Conservation (phyloP, 2,329 filamentous ascomycete genomes). For the Amphichorda felina region DNA sequence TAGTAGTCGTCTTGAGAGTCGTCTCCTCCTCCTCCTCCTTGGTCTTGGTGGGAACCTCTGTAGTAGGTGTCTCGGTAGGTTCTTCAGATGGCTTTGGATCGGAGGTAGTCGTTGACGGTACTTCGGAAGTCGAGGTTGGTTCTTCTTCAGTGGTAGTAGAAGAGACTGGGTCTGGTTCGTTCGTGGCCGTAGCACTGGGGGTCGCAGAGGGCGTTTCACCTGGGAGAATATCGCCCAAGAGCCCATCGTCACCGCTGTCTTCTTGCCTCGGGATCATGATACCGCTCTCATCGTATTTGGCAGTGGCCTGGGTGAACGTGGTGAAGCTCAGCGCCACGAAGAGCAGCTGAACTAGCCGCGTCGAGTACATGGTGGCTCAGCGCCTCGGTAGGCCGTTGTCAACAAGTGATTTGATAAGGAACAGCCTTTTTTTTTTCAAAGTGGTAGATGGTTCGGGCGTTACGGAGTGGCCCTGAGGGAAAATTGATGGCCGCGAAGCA, state of each 20-base stretch:
- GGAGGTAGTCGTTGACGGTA: no score
- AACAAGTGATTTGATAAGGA: neutral
- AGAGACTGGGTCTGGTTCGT: constrained; percentile 1
- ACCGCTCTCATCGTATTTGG: constrained; percentile 6
- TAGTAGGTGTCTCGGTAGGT: no score
- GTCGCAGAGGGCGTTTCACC: constrained; percentile 1
- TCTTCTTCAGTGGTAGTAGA: constrained; percentile 5
- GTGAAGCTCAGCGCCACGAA: constrained; percentile 35
- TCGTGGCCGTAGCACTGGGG: constrained; percentile 4
- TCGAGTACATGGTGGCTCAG: constrained; percentile 21
- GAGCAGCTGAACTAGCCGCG: constrained; percentile 31
- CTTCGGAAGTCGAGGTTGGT: neutral
- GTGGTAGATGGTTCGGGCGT: no score
- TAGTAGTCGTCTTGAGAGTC: constrained; percentile 4
- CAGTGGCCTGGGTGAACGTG: constrained; percentile 29
- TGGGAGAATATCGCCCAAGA: constrained; percentile 1
- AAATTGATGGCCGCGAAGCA: no score
- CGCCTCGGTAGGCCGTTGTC: neutral
- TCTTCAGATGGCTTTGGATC: no score
- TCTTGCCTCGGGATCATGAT: constrained; percentile 1
- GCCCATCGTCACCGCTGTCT: constrained; percentile 1
- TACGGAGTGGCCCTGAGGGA: no score
- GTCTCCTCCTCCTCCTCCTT: no score
- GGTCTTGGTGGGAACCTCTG: no score
- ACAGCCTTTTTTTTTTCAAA: neutral